Base-by-base conservation (phyloP, 1,284 basidiomycete genomes). In the Sanghuangporus sanghuang region DNA sequence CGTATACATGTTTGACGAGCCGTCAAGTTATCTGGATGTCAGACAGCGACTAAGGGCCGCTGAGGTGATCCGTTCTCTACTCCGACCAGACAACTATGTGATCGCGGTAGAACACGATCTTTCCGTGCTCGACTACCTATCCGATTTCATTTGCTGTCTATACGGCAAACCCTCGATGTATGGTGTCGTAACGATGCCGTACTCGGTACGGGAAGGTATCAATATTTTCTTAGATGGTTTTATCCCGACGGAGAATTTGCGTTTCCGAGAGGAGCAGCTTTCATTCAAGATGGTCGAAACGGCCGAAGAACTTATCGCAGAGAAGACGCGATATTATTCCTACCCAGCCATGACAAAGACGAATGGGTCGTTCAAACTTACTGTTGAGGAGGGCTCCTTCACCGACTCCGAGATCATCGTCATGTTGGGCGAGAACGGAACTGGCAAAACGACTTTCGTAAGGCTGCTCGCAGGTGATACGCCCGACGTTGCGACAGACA, bases 1-100 rank as follows among this genome's bases (percentile, higher is more conserved):
- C 73, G 93, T 98, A 89, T 95, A 95, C 79, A 96, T 96, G 93
- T 96, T 96, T 71, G 93, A 98, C 79, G 96, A 98, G 75, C 96
- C 96, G 12, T 98, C 96, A 53, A 94, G 92, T 80, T 98, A 98
- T 73, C 83, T 98, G 68, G 96, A 98, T 81, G 86, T 98, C 77
- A 92, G 86, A 74, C 96, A 98, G 75, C 92, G 96, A 74, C 78
- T 98, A 68, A 89, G 86, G 70, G 96, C 96, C n/a, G 96, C 96
- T n/a, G 87, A 94, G 72, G 92, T 95, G 65, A 98, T 98, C 69
- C 93, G 96, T 59, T 85, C 85, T 48, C 79, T 98, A 61, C 84
- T 97, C 54, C 82, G 77, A 11, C 85, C 93, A 3, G 85, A 84
- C 69, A 90, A 92, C 77, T 98, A 97, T 72, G 92, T 98, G 67